phyloP scores from a whole-genome alignment of 2,329 filamentous ascomycete genomes.

The Claviceps humidiphila region DNA sequence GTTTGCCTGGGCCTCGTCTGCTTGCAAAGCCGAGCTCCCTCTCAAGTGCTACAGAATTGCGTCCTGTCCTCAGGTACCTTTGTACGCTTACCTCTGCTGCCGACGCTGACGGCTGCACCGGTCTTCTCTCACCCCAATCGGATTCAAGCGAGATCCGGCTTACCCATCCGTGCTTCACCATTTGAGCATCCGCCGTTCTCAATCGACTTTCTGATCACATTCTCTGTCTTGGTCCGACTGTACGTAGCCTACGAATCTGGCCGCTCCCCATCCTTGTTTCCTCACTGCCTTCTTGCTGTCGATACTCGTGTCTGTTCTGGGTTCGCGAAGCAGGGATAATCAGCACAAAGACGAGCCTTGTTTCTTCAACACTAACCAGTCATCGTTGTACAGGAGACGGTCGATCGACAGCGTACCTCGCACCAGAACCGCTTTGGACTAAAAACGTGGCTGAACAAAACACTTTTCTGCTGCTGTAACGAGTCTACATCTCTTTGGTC shows the following conservation, averaged over 20 bases:
- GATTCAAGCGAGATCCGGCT: slow-evolving; percentile 1
- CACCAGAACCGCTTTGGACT: neutral
- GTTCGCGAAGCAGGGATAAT: neutral
- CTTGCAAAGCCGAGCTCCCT: slow-evolving; percentile 1
- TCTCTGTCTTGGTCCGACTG: neutral
- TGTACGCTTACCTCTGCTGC: slow-evolving; percentile 1
- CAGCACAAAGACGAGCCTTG: neutral
- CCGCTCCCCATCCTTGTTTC: too few species aligned
- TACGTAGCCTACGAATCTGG: neutral
- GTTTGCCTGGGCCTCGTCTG: neutral
- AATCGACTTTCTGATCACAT: slow-evolving; percentile 2
- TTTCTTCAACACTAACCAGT: neutral
- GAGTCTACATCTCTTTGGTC: neutral
- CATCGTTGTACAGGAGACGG: neutral
- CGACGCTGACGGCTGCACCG: neutral
- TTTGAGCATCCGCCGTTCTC: neutral
- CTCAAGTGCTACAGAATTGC: slow-evolving; percentile 2
- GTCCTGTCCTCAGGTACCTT: neutral
- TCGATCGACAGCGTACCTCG: neutral
- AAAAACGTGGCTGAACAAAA: neutral
- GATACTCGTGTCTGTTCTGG: neutral
- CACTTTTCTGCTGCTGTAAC: neutral
- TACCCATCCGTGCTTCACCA: neutral
- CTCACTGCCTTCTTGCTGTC: neutral
- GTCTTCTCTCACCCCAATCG: slow-evolving; percentile 1